Conservation (phyloP, 768 basidiomycete genomes). For the Tremella mesenterica region DNA sequence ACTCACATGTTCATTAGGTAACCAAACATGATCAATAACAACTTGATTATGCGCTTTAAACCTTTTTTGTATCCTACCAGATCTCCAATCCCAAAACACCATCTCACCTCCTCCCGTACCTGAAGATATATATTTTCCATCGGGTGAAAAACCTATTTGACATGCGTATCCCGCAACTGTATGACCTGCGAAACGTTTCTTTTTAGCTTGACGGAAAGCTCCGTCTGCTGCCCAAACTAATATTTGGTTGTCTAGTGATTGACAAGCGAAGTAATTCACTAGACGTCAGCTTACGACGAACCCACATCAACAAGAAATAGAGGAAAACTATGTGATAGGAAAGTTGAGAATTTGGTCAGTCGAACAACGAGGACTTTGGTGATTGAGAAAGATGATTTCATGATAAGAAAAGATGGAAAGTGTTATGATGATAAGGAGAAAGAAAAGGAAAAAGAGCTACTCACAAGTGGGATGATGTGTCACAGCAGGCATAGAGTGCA, state of each 20-base stretch:
- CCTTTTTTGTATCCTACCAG: constrained; percentile 85
- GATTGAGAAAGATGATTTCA: background rate
- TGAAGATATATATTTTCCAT: constrained; percentile 96
- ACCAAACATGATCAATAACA: constrained; percentile 96
- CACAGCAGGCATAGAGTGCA: constrained; percentile 99
- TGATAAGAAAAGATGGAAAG: too few species aligned
- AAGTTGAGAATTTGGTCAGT: too few species aligned
- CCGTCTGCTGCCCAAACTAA: constrained; percentile 95
- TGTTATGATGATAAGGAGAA: background rate
- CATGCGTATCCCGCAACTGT: constrained; percentile 95
- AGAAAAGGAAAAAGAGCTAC: too few species aligned
- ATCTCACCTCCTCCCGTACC: constrained; percentile 92
- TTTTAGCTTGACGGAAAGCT: constrained; percentile 87
- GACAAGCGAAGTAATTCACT: constrained; percentile 96
- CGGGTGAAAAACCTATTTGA: constrained; percentile 93
- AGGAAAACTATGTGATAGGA: too few species aligned
- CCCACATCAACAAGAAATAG: too few species aligned
- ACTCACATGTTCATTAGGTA: constrained; percentile 92
- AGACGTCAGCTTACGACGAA: background rate
- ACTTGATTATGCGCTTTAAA: constrained; percentile 86
- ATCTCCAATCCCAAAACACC: constrained; percentile 99
- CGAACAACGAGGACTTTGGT: too few species aligned
- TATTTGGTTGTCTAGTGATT: constrained; percentile 97
- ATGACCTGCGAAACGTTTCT: constrained; percentile 96
- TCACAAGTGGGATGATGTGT: constrained; percentile 87